A percentile compares a stretch with the other conserved stretches of the same genome.
Conservation (phyloP, 768 basidiomycete genomes). For the Lentinula sp. region DNA sequence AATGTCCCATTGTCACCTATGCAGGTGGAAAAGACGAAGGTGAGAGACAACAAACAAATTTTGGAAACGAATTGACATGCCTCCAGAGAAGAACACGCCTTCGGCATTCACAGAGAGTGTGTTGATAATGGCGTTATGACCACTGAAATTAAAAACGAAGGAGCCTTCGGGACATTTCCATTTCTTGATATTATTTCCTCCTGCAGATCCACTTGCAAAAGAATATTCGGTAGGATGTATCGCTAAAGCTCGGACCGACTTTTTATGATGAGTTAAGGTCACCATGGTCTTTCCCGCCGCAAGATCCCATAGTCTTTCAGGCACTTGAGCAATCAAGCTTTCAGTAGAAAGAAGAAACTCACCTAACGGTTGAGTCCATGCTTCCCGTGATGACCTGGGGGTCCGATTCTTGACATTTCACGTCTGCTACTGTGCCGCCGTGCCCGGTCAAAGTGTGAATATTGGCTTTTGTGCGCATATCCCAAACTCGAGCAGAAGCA, state of each 20-base stretch:
- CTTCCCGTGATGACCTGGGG: slow-evolving; percentile 97
- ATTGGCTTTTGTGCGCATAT: slow-evolving; percentile 97
- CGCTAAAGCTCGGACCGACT: slow-evolving; percentile 89
- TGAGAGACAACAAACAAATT: background rate
- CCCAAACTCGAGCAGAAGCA: slow-evolving; percentile 97
- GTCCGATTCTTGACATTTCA: slow-evolving; percentile 94
- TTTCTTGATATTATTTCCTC: slow-evolving; percentile 99
- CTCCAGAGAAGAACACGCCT: slow-evolving; percentile 96
- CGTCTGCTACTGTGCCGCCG: slow-evolving; percentile 91
- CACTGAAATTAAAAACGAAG: slow-evolving; percentile 95
- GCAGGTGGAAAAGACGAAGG: background rate
- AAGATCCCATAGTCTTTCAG: slow-evolving; percentile 84
- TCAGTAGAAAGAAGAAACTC: background rate
- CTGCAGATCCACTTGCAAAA: slow-evolving; percentile 92
- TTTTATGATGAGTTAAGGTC: slow-evolving; percentile 99
- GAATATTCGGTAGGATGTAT: slow-evolving; percentile 96
- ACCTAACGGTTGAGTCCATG: slow-evolving; percentile 97
- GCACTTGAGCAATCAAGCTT: slow-evolving; percentile 13
- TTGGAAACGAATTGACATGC: slow-evolving; percentile 31
- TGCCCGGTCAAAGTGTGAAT: slow-evolving; percentile 93
- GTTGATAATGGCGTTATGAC: slow-evolving; percentile 98
- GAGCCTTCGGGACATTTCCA: slow-evolving; percentile 98
- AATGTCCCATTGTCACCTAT: slow-evolving; percentile 88
- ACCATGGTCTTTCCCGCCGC: slow-evolving; percentile 97
- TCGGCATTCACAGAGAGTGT: slow-evolving; percentile 91